Percentiles rank a stretch among this genome's conserved stretches.
These are phyloP conservation scores for Panicum miliaceum DNA, from an alignment of 176 grass and related monocot genomes.

Conservation along the genomic window DNA sequence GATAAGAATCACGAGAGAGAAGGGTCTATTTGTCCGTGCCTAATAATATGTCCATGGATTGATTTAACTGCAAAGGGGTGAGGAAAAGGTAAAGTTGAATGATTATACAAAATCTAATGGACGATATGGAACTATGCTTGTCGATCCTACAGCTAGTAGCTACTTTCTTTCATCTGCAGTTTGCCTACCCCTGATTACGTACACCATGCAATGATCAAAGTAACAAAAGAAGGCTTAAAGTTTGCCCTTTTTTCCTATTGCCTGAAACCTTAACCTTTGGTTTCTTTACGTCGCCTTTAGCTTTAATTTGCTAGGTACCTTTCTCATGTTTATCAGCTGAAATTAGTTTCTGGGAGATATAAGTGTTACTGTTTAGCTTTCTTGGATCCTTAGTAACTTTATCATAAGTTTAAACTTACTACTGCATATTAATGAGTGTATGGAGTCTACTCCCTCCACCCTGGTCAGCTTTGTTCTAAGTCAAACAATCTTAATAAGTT, in stretches of 20 bases:
- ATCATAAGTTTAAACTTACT: not conserved
- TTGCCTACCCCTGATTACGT: constrained; percentile 48
- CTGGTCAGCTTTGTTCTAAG: too few species aligned
- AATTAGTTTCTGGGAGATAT: not conserved
- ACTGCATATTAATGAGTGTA: not conserved
- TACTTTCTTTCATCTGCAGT: constrained; percentile 36
- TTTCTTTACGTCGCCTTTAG: constrained; percentile 61
- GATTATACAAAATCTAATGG: constrained; percentile 40
- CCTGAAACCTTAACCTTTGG: constrained; percentile 49
- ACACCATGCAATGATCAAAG: constrained; percentile 63
- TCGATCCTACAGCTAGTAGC: constrained; percentile 39
- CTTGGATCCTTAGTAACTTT: not conserved
- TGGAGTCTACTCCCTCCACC: not conserved
- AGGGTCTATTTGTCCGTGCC: constrained; percentile 12
- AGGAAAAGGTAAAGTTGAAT: constrained; percentile 34
- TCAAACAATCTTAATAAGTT: too few species aligned
- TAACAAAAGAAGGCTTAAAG: constrained; percentile 55
- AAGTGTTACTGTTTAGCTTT: not conserved
- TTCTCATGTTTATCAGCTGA: constrained; percentile 40
- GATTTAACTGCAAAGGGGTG: constrained; percentile 13
- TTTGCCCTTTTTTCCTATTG: constrained; percentile 47
- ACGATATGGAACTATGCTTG: constrained; percentile 47
- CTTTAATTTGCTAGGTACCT: constrained; percentile 30
- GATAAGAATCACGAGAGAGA: constrained; percentile 50
- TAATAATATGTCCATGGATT: constrained; percentile 29